Evolutionary conservation across 1,139 yeast genomes (phyloP).

Genomic region (Saccharomyces hybrid): DNA sequence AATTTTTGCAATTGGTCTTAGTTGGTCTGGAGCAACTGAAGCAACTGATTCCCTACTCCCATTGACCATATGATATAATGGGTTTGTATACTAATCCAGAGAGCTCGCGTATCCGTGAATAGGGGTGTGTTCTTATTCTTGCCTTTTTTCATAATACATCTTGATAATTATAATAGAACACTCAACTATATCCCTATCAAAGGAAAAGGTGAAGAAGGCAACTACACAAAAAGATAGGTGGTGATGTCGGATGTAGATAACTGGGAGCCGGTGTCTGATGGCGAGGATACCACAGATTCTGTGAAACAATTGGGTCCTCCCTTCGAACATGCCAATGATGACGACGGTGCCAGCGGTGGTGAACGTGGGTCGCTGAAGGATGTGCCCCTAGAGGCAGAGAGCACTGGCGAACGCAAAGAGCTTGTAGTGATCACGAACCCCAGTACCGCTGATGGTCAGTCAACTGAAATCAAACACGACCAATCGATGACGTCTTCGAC

Average conservation of each 20-base stretch:
- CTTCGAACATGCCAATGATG: background rate
- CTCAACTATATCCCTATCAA: background rate
- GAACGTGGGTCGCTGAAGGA: background rate
- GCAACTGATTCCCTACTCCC: no score
- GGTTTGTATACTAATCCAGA: no score
- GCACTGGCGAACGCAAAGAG: background rate
- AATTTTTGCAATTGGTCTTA: no score
- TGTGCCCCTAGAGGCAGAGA: background rate
- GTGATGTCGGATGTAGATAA: constrained; percentile 9
- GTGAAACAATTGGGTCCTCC: constrained; percentile 5
- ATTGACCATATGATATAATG: no score
- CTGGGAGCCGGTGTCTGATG: constrained; percentile 18
- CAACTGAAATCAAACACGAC: background rate
- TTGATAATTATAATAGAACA: background rate
- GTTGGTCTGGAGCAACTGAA: no score
- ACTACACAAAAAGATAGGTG: background rate
- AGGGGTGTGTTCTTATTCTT: background rate
- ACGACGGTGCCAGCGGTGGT: background rate
- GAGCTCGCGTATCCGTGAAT: no score
- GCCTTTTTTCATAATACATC: background rate
- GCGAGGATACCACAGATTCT: constrained; percentile 5
- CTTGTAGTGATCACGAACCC: constrained; percentile 1
- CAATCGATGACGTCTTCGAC: background rate
- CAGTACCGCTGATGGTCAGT: background rate
- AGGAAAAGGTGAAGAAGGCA: background rate